Conservation (phyloP, 768 basidiomycete species). For the Tylopilus felleus region DNA sequence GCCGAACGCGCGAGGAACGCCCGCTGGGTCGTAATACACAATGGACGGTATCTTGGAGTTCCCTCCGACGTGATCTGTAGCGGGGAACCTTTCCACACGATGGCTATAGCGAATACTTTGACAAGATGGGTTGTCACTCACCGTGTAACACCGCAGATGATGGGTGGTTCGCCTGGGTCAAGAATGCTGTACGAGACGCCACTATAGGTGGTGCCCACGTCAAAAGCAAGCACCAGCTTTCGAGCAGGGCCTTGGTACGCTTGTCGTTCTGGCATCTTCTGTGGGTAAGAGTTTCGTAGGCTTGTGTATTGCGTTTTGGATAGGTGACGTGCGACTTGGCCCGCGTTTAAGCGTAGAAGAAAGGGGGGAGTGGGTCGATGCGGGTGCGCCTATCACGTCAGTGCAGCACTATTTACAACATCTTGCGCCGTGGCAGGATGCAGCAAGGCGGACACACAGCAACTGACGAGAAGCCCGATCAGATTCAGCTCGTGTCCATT, state of each 20-base stretch:
- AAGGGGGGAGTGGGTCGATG: neutral
- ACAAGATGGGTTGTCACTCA: constrained; percentile 2
- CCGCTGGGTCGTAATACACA: constrained; percentile 43
- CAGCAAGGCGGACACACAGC: constrained; percentile 12
- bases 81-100: constrained; percentile 39
- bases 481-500: constrained; percentile 1
- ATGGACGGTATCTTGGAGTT: constrained; percentile 51
- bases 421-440: constrained; percentile 10
- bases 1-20: constrained; percentile 41
- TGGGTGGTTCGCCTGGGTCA: constrained; percentile 28
- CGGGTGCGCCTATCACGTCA: neutral
- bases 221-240: constrained; percentile 48
- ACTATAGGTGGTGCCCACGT: constrained; percentile 51
- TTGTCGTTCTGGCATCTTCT: constrained; percentile 31
- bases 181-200: constrained; percentile 44
- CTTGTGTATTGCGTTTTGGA: neutral
- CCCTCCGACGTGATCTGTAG: constrained; percentile 43
- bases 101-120: neutral
- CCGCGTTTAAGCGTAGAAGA: neutral
- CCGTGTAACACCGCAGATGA: constrained; percentile 23
- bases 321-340: neutral
- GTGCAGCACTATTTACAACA: neutral
- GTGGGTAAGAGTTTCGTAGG: neutral
- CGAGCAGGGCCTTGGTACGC: constrained; percentile 40
- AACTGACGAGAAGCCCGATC: constrained; percentile 2